Evolutionary conservation across 352 stramenopile genomes (phyloP), one percentile per base, ranked within the genome.

Genomic region (Pythium volutum): DNA sequence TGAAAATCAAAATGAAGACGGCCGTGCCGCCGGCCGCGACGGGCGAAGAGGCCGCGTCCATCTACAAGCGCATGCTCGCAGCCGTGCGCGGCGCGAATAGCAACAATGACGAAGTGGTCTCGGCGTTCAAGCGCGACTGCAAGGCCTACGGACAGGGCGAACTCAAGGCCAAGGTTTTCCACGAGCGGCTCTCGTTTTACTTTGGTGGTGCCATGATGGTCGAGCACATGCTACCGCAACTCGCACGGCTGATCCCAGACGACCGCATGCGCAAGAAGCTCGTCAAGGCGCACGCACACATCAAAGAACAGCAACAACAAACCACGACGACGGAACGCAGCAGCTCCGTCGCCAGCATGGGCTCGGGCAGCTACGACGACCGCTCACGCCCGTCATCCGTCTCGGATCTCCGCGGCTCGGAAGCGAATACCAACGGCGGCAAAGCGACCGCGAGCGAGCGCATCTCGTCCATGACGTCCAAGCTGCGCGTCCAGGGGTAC

Each of bases 51-150:
- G 84, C 84, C 7, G 78, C 77, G 11, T 42, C 74, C 16, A 91
- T 94, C 53, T 94, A 94, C 74, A 91, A 88, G 63, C 71, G 79
- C 27, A 87, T 94, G 74, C 67, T 94, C 22, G 82, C 82, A 31
- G 81, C 81, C 4, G 84, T 94, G 49, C 79, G 81, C 41, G 82
- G 81, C 29, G 81, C 82, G 23, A 89, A 93, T 64, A 74, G 67
- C 27, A 75, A 85, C 64, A 84, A 89, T 52, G 72, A 92, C 57
- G 81, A 91, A 46, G 77, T 87, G 6, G 75, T 89, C 4, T 57
- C 69, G 3, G 81, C 77, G 20, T 94, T 94, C 67, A 92, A 92
- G 70, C 56, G 69, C 15, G 84, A 92, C 70, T 94, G 84, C 67
- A 91, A 91, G 66, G 69, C 69, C 27, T 94, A 81, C 55, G 84